Conservation (phyloP, 805 yeast species). For the Myxozyma neglecta region DNA sequence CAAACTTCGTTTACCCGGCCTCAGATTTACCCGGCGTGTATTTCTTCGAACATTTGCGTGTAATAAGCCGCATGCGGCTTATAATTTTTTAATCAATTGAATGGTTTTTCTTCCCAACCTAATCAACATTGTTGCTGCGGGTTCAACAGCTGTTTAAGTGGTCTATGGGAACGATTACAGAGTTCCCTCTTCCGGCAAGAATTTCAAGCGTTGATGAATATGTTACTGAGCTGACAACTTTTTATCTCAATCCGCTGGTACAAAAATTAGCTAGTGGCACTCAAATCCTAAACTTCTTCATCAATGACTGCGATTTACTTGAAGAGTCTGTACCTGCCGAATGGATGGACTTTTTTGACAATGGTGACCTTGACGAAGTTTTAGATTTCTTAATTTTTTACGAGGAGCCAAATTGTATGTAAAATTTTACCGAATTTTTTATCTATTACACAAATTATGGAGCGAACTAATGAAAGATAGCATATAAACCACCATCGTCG, state of each 20-base stretch:
- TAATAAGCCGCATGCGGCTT: too few species aligned
- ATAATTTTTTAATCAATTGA: too few species aligned
- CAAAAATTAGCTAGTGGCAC: conserved; percentile 22
- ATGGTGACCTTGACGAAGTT: conserved; percentile 10
- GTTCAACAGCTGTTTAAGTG: neutral
- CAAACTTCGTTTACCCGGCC: too few species aligned
- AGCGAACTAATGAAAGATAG: neutral
- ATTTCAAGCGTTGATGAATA: conserved; percentile 24
- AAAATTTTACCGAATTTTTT: too few species aligned
- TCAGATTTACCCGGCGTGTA: too few species aligned
- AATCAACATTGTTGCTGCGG: neutral
- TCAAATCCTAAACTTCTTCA: conserved; percentile 30
- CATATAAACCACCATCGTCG: conserved; percentile 17
- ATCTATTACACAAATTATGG: neutral
- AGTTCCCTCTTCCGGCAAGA: conserved; percentile 28
- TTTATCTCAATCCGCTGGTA: conserved; percentile 27
- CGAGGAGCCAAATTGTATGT: neutral
- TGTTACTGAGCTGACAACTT: conserved; percentile 7
- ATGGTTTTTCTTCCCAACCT: too few species aligned
- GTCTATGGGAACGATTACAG: neutral
- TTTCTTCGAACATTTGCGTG: too few species aligned
- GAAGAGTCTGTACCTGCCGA: conserved; percentile 19
- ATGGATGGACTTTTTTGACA: conserved; percentile 27
- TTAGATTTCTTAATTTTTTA: conserved; percentile 19
- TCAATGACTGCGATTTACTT: conserved; percentile 20